Base-by-base conservation (phyloP, 305 asterid species). In the Fraxinus xanthoxyloides region DNA sequence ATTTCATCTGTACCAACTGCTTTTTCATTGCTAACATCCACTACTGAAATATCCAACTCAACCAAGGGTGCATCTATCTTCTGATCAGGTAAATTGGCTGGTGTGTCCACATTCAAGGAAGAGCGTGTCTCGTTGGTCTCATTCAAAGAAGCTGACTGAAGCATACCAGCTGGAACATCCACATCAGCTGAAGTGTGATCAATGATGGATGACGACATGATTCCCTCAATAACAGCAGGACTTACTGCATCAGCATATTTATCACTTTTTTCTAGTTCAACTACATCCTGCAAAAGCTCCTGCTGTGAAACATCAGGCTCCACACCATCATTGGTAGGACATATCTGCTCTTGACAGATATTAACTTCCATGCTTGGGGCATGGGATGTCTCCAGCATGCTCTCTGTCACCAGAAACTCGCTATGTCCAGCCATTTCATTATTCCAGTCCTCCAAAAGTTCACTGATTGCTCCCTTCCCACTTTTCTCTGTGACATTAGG, bases 261-360 rank as follows among this genome's bases (percentile, higher is more conserved):
- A 31, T 75, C 81, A 77, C 65, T 84, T 77, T 76, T 87, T 74
- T 84, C 91, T 48, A 56, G 77, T 79, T 81, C 92, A 85, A 87
- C 85, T 77, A 75, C 85, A 85, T 86, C 86, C 31, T 82, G 88
- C 38, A 76, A 75, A 84, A 46, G 85, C 74, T 83, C 91, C 77
- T 81, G 84, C 76, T 43, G 82, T 67, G 85, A 80, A 83, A 75
- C 77, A 75, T 72, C 84, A 75, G 80, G 84, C 38, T 54, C 86
- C 78, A 75, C 75, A 84, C 76, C 76, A 72, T 86, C 87, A 78
- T 34, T 72, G 30, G 63, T 72, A 76, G 87, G 36, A 80, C 84
- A 75, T 34, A 77, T 77, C 81, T 79, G 87, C 84, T 83, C 82
- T 79, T 83, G 82, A 51, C 79, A 77, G 67, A 15, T 48, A 84